Conservation (phyloP, 2,329 filamentous ascomycete species). For the Aspergillus carbonarius region DNA sequence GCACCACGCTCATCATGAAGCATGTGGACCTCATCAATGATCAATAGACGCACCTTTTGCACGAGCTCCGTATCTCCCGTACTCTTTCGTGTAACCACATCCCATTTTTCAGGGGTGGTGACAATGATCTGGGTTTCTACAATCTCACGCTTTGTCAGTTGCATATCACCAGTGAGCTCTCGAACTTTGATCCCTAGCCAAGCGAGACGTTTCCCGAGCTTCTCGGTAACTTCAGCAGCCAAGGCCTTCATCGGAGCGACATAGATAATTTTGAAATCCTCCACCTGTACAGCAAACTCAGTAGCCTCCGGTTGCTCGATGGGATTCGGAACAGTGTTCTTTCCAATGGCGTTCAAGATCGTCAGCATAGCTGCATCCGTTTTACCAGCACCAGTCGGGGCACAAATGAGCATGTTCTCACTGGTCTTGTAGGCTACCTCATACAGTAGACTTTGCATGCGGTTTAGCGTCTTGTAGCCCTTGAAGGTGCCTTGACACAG, state of each 20-base stretch:
- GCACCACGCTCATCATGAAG: conserved; percentile 96
- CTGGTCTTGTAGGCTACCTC: conserved; percentile 92
- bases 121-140: conserved; percentile 96
- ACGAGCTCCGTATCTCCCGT: conserved; percentile 97
- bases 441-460: conserved; percentile 97
- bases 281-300: conserved; percentile 77
- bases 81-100: conserved; percentile 94
- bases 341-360: conserved; percentile 83
- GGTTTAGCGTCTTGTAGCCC: conserved; percentile 88
- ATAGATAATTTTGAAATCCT: conserved; percentile 98
- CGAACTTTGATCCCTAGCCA: conserved; percentile 93
- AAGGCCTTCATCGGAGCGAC: conserved; percentile 99
- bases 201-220: conserved; percentile 83
- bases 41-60: conserved; percentile 91
- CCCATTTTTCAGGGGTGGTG: conserved; percentile 98
- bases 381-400: conserved; percentile 96
- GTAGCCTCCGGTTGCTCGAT: conserved; percentile 69
- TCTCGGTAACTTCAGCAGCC: conserved; percentile 93
- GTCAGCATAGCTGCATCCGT: conserved; percentile 98
- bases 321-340: conserved; percentile 79
- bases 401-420: conserved; percentile 98
- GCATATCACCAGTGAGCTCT: conserved; percentile 98
- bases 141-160: conserved; percentile 94
- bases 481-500: conserved; percentile 89
- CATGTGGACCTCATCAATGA: conserved; percentile 99